Base-by-base conservation (phyloP, 2,329 filamentous ascomycete genomes). In the Malbranchea zuffiana region DNA sequence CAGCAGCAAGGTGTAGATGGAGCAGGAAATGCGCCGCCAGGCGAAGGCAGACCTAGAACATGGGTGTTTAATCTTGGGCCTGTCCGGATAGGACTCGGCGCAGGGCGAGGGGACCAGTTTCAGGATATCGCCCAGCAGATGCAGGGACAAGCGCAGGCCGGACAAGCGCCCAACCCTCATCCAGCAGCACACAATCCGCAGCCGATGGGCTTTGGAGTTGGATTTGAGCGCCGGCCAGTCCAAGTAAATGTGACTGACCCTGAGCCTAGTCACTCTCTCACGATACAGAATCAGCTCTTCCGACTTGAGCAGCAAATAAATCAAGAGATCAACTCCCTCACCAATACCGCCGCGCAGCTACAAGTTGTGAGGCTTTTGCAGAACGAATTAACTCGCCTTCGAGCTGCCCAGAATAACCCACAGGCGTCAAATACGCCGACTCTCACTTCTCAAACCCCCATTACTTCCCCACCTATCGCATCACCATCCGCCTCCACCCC, bases 41-140 rank as follows among this genome's bases (percentile, higher is more conserved):
- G 51, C 37, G 53, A 61, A 42, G 49, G 55, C 50, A 33, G 53
- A 50, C 60, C 61, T 8, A 66, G 71, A 34, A 70, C 76, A 44
- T 68, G 76, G 27, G 68, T 83, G 38, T 78, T 80, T 49, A 80
- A 83, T 47, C 61, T 90, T 31, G 83, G 83, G 1, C 83, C 83
- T 2, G 63, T 90, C 20, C 68, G 82, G 18, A 63, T 90, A 15
- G 82, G 80, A 0, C 82, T 88, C 48, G 65, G 70, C 13, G 70
- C 69, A 28, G 65, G 80, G 59, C 56, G 78, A 59, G 57, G 66
- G 13, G 74, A 83, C 39, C 47, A 65, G 40, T 69, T 83, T 21
- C 71, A 76, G 38, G 78, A 83, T 45, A 63, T 84, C 46, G 77
- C 74, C 4, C 74, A 78, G 42, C 74, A 74, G 42, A 66, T 82